Evolutionary conservation across 176 grass and related monocot species (phyloP), one percentile per base, ranked within the genome.

Genomic region (Ensete glaucum): DNA sequence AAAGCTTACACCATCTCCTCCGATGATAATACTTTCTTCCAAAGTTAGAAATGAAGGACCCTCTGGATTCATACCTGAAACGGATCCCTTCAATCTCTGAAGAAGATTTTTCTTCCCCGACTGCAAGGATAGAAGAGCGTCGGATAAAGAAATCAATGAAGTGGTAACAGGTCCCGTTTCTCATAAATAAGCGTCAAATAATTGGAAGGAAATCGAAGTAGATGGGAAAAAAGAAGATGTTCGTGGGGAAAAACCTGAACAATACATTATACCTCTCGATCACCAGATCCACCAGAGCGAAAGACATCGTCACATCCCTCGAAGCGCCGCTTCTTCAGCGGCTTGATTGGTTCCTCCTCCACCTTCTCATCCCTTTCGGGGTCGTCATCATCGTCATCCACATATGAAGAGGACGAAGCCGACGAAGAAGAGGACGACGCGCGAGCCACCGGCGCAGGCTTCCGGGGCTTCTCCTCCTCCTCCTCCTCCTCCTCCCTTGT

Each of bases 281-380:
- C 20, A 68, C 11, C 71, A 59, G 52, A 77, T 52, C 75, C n/a
- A 16, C 34, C 11, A 11, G n/a, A 77, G 52, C 43, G 9, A 52
- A n/a, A 11, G 12, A 4, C 75, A 16, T 60, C 82, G 62, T 66
- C 71, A 67, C 59, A 85, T 51, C 77, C 69, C 54, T 91, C 90
- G 82, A 94, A 94, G 81, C 84, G 86, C 78, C 88, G 87, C 86
- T 99, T 99, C 83, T 94, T 99, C 69, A 82, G 86, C 64, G 96
- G 96, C 81, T 91, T 94, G 73, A 88, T 78, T 64, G 84, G 78
- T 43, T 94, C 95, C 73, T 89, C 63, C 68, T 34, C 7, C 2
- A 7, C 25, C 21, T 43, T 2, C 1, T n/a, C 68, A 34, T n/a
- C 15, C 11, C 56, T 53, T 55, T 91, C 91, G 55, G 89, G 86